Conservation (phyloP, 2,329 filamentous ascomycete species). For the Aphanocladium album region DNA sequence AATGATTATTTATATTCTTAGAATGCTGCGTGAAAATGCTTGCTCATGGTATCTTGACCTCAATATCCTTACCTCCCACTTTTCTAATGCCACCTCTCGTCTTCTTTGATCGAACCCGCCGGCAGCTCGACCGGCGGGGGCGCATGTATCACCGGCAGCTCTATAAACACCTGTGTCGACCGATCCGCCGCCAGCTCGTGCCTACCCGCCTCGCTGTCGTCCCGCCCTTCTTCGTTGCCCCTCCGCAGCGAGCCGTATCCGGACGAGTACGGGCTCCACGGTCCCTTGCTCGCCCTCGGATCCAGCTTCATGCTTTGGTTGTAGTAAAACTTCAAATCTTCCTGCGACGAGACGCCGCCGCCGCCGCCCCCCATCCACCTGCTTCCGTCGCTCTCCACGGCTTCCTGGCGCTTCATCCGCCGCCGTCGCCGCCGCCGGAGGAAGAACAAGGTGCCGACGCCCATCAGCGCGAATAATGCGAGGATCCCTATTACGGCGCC, state of each 20-base stretch:
- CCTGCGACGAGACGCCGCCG: neutral
- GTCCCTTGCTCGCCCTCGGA: neutral
- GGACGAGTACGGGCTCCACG: neutral
- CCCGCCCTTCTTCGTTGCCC: neutral
- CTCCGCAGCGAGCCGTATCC: neutral
- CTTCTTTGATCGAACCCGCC: neutral
- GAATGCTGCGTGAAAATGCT: constrained; percentile 33
- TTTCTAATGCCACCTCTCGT: neutral
- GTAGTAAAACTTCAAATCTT: neutral
- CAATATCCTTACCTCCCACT: constrained; percentile 72
- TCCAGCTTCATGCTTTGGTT: neutral
- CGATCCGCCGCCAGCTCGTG: neutral
- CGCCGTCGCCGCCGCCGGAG: neutral
- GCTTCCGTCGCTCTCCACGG: neutral
- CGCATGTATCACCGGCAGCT: neutral
- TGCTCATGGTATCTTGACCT: constrained; percentile 63
- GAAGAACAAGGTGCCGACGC: neutral
- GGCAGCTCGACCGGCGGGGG: neutral
- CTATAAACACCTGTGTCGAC: neutral
- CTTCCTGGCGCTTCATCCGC: neutral
- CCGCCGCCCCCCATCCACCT: neutral
- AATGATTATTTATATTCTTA: neutral
- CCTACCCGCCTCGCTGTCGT: neutral
- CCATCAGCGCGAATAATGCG: neutral
- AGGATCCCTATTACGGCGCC: neutral